Conservation (phyloP, 768 basidiomycete species). For the Kwoniella dejecticola region DNA sequence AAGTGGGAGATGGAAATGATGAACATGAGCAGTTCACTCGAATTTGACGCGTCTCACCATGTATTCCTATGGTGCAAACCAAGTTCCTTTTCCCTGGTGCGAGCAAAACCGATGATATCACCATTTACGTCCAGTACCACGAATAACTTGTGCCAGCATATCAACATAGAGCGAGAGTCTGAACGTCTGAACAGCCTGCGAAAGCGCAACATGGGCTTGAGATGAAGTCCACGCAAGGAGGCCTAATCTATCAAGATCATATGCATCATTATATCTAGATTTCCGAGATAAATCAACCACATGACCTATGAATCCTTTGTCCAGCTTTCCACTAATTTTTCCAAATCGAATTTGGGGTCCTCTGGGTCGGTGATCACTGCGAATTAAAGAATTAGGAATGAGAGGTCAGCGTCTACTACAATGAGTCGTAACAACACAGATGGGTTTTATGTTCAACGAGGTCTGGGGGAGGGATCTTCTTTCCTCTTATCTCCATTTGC, state of each 20-base stretch:
- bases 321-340: slow-evolving; percentile 66
- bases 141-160: too few species aligned
- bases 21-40: slow-evolving; percentile 7
- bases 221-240: too few species aligned
- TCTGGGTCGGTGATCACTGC: slow-evolving; percentile 91
- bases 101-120: slow-evolving; percentile 11
- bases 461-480: too few species aligned
- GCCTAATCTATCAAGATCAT: slow-evolving; percentile 15
- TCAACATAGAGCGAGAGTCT: too few species aligned
- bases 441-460: too few species aligned
- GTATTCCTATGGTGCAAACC: background rate
- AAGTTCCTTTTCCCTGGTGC: background rate
- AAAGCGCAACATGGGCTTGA: too few species aligned
- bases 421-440: too few species aligned
- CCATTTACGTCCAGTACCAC: background rate
- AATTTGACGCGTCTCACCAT: slow-evolving; percentile 12
- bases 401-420: background rate
- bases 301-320: slow-evolving; percentile 41
- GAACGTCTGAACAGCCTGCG: too few species aligned
- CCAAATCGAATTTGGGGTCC: slow-evolving; percentile 92
- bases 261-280: slow-evolving; percentile 9
- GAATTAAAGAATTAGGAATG: background rate
- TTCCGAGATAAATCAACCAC: background rate
- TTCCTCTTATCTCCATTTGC: too few species aligned
- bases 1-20: background rate